Evolutionary conservation across 2,329 filamentous ascomycete species (phyloP).

Genomic region (Fusarium proliferatum): DNA sequence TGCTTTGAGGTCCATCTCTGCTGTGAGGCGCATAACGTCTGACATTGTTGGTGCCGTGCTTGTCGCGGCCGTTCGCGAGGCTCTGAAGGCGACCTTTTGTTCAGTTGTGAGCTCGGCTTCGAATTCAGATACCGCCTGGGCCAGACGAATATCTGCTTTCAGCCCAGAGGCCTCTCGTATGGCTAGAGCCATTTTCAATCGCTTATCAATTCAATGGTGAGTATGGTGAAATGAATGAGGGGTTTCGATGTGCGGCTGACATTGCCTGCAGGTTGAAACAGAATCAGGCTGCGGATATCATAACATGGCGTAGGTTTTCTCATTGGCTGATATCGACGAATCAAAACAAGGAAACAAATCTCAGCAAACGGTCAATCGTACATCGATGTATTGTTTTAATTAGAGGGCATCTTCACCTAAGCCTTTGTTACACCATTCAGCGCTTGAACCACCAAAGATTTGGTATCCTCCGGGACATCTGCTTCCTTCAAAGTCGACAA

Average conservation of each 20-base stretch:
- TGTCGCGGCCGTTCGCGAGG: not conserved
- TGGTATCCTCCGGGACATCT: not conserved
- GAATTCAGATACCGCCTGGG: not conserved
- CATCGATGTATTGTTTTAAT: too few species aligned
- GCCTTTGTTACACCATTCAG: too few species aligned
- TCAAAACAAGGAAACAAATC: too few species aligned
- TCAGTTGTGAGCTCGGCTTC: not conserved
- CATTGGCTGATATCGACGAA: not conserved
- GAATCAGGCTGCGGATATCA: not conserved
- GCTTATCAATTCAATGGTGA: too few species aligned
- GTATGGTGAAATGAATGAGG: not conserved
- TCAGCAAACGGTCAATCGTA: too few species aligned
- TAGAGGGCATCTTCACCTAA: too few species aligned
- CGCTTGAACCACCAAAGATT: not conserved
- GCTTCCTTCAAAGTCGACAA: not conserved
- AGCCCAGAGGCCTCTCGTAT: not conserved
- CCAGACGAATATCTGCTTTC: not conserved
- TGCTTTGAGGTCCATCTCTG: not conserved
- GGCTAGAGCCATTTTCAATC: not conserved
- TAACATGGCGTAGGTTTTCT: not conserved
- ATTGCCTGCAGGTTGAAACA: not conserved
- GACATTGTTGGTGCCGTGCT: not conserved
- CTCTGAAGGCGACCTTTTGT: not conserved
- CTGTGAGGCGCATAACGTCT: not conserved
- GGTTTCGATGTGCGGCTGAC: not conserved